Evolutionary conservation across 768 basidiomycete species (phyloP), one percentile per base, ranked within the genome.

Genomic region (Trametes meyenii): DNA sequence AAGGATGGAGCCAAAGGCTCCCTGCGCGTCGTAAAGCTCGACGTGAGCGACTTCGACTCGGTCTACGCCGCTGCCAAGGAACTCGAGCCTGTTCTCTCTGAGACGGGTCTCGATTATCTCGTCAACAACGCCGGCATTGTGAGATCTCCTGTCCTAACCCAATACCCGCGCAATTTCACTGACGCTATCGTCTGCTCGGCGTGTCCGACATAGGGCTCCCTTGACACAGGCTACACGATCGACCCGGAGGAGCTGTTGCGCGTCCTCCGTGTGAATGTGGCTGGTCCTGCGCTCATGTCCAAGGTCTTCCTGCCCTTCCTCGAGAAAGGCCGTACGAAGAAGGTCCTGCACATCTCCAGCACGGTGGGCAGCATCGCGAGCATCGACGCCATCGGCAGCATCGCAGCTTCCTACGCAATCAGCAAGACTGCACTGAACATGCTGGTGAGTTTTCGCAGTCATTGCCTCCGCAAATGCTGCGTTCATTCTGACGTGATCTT

Each of bases 401-500:
- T 3, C 13, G n/a, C 1, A 5, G 24, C 51, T 1, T 52, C 60
- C 8, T 61, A 61, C 36, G 40, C 62, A 0, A 29, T 61, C 19
- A 49, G 58, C 45, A 66, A 66, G 59, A 56, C 59, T 6, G 65
- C 54, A 6, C 61, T 66, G 17, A 63, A 63, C 52, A 66, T 66
- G 63, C 45, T 48, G 14, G 63, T 60, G 13, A 7, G 56, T 50
- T 7, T 3, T n/a, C n/a, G n/a, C n/a, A n/a, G n/a, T n/a, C n/a
- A n/a, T n/a, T n/a, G 12, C 19, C 5, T 10, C 7, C 8, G 8
- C 3, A 5, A 19, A 6, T 44, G 43, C 43, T 2, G n/a, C 8
- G 43, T n/a, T n/a, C n/a, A 48, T 33, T 33, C 29, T 33, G 29
- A 33, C 29, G 29, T 5, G 14, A 5, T 19, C 21, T 8, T 44